phyloP scores from a whole-genome alignment of 2,329 filamentous ascomycete species.

The Phialophora tarda region DNA sequence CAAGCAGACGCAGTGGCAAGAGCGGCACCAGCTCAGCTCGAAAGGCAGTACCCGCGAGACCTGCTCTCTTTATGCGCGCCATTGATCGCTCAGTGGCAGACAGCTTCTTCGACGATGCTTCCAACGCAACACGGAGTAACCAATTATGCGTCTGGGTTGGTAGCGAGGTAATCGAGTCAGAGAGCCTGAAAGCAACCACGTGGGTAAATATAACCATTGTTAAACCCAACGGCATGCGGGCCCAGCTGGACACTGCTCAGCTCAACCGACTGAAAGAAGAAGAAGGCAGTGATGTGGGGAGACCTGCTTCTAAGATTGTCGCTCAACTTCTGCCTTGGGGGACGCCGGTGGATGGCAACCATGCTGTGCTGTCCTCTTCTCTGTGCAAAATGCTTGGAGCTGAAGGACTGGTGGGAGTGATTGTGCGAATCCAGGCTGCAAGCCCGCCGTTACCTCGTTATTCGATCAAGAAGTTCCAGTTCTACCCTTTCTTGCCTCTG shows the following conservation, averaged over 20 bases:
- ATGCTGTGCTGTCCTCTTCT: constrained; percentile 76
- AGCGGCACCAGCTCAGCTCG: constrained; percentile 73
- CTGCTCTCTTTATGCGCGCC: constrained; percentile 73
- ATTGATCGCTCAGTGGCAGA: constrained; percentile 72
- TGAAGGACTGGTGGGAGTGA: constrained; percentile 77
- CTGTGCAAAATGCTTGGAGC: constrained; percentile 76
- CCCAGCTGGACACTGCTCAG: constrained; percentile 70
- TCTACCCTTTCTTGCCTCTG: constrained; percentile 76
- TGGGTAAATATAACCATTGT: constrained; percentile 88
- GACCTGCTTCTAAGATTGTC: constrained; percentile 70
- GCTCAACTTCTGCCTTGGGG: constrained; percentile 80
- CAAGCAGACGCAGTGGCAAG: constrained; percentile 76
- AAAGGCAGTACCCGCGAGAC: constrained; percentile 56
- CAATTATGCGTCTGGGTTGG: constrained; percentile 84
- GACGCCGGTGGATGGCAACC: constrained; percentile 80
- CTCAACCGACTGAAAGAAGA: constrained; percentile 71
- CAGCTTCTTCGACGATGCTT: constrained; percentile 78
- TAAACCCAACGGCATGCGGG: constrained; percentile 76
- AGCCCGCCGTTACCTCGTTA: constrained; percentile 71
- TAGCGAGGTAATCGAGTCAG: constrained; percentile 72
- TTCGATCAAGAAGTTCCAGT: constrained; percentile 70
- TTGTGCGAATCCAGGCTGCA: constrained; percentile 85
- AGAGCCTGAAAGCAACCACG: constrained; percentile 74
- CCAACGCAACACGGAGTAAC: constrained; percentile 53
- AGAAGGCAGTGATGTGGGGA: constrained; percentile 61